These are phyloP conservation scores for Tulasnella calospora DNA, from an alignment of 768 basidiomycete genomes.

Conservation along the genomic window DNA sequence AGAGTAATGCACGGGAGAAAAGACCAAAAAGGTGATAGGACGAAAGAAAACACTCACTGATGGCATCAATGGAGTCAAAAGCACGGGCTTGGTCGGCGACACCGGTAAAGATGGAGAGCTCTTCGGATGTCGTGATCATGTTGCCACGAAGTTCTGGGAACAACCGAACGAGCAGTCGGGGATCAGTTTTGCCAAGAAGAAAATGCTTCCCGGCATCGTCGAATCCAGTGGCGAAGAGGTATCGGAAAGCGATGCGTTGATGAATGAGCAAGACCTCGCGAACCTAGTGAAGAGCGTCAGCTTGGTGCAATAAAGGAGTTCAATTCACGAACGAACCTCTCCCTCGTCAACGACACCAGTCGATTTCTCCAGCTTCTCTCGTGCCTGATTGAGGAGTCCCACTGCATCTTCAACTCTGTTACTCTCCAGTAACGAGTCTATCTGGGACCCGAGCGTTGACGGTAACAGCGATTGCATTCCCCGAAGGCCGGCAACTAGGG, in stretches of 20 bases:
- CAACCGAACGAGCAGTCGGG: slow-evolving; percentile 72
- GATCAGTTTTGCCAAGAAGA: slow-evolving; percentile 76
- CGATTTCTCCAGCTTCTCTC: slow-evolving; percentile 6
- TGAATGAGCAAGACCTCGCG: slow-evolving; percentile 68
- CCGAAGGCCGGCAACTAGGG: slow-evolving; percentile 58
- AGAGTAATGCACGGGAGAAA: slow-evolving; percentile 32
- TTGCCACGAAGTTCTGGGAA: slow-evolving; percentile 70
- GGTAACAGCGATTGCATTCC: slow-evolving; percentile 60
- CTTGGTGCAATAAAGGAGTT: no score
- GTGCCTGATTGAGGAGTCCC: slow-evolving; percentile 41
- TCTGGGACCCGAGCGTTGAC: slow-evolving; percentile 66
- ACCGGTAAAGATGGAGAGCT: slow-evolving; percentile 68
- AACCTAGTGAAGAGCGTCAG: neutral
- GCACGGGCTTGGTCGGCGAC: slow-evolving; percentile 64
- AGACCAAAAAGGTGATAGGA: slow-evolving; percentile 31
- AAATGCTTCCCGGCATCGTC: slow-evolving; percentile 76
- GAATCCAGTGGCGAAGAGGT: slow-evolving; percentile 73
- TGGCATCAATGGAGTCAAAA: slow-evolving; percentile 69
- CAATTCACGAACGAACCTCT: neutral
- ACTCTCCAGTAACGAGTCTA: slow-evolving; percentile 60
- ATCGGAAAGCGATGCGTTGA: slow-evolving; percentile 75
- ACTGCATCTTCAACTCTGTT: slow-evolving; percentile 63
- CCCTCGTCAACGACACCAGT: neutral
- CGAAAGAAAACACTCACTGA: slow-evolving; percentile 62
- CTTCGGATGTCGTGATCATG: slow-evolving; percentile 45